Evolutionary conservation across 2,329 filamentous ascomycete genomes (phyloP).

Genomic region (Fusarium sp.): DNA sequence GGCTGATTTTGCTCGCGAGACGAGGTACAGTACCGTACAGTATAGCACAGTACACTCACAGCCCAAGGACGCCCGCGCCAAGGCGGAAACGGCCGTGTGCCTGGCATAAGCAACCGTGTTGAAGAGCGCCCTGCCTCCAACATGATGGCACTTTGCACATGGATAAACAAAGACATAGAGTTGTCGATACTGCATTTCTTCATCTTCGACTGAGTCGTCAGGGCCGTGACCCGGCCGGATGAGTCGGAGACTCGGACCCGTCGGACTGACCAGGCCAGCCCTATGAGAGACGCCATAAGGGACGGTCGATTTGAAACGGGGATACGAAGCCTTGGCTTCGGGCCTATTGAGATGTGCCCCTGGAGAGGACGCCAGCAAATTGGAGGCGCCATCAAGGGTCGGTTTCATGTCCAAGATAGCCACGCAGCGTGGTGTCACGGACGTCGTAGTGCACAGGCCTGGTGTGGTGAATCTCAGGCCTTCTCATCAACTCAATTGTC

Average conservation of each 20-base stretch:
- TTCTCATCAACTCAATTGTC: background rate
- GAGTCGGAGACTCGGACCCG: constrained; percentile 12
- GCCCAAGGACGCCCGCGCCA: background rate
- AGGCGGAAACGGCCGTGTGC: background rate
- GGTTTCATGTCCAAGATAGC: constrained; percentile 17
- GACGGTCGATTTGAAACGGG: constrained; percentile 5
- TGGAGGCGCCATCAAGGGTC: constrained; percentile 3
- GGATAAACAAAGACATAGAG: background rate
- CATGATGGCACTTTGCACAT: background rate
- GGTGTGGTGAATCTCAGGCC: background rate
- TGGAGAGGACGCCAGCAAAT: constrained; percentile 2
- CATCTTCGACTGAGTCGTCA: background rate
- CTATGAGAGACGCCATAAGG: constrained; percentile 4
- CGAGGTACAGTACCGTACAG: background rate
- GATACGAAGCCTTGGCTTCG: constrained; percentile 11
- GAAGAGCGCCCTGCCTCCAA: background rate
- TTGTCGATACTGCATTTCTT: background rate
- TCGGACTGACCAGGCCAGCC: constrained; percentile 7
- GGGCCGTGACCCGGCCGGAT: constrained; percentile 9
- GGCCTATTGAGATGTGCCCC: constrained; percentile 3
- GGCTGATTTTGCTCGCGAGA: background rate
- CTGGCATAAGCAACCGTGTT: background rate
- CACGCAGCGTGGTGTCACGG: constrained; percentile 26
- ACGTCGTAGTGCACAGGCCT: constrained; percentile 1
- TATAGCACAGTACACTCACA: background rate